phyloP scores from a whole-genome alignment of 768 basidiomycete species.

The Leucosporidium creatinivorum region DNA sequence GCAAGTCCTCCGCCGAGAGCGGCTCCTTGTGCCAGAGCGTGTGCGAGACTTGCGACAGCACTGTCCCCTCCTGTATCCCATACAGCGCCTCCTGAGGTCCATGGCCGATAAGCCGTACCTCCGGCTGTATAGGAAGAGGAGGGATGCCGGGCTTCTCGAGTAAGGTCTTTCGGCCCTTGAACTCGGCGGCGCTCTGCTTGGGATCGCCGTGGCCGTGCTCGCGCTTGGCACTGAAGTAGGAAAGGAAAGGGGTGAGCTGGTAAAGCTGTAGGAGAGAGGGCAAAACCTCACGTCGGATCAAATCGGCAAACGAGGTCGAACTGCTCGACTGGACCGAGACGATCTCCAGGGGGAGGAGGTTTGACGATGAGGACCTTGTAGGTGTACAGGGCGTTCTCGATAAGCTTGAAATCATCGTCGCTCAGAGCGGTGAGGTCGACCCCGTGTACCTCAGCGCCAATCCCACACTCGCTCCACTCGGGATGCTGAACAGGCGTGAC shows the following conservation, averaged over 20 bases:
- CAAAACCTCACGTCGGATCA: slow-evolving; percentile 1
- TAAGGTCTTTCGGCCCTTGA: not conserved
- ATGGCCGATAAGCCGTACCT: not conserved
- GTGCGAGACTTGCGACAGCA: slow-evolving; percentile 3
- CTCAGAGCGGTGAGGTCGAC: not conserved
- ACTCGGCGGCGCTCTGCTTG: not conserved
- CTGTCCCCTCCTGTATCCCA: not conserved
- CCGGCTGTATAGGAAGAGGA: too few relatives aligned
- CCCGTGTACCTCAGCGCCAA: not conserved
- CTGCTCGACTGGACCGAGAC: not conserved
- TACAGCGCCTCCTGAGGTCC: slow-evolving; percentile 1
- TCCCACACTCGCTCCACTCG: not conserved
- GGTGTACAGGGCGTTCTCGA: slow-evolving; percentile 9
- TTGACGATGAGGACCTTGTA: not conserved
- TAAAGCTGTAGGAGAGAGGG: too few relatives aligned
- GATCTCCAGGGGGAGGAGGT: not conserved
- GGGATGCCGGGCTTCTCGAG: not conserved
- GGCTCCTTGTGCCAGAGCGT: not conserved
- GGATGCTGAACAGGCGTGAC: slow-evolving; percentile 1
- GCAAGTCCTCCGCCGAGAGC: too few relatives aligned
- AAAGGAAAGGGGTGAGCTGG: too few relatives aligned
- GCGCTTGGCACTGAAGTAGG: not conserved
- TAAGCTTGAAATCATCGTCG: not conserved
- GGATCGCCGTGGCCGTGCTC: slow-evolving; percentile 6
- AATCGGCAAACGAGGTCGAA: not conserved